Evolutionary conservation across 2,329 filamentous ascomycete genomes (phyloP), one percentile per base, ranked within the genome.

Genomic region (Aureobasidium sp.): DNA sequence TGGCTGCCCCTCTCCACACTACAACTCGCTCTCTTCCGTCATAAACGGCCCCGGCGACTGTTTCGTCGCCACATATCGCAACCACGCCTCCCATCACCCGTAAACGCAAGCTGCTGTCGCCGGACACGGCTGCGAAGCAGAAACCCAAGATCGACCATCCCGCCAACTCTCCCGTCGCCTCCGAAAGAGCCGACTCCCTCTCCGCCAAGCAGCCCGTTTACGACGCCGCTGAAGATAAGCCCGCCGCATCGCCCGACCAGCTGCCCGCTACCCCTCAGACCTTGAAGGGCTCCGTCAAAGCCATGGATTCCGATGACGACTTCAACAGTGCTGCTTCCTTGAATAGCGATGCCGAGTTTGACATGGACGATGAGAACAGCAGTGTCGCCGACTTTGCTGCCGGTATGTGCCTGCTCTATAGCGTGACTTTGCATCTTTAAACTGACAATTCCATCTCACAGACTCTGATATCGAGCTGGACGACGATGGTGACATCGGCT

Each of bases 281-380:
- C 60, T 70, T 69, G 15, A 60, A 50, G 69, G 75, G 65, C 65
- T 80, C 77, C 39, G 77, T 70, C 61, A 70, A 67, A 55, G 84
- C 80, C 66, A 97, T 97, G 92, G 92, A 96, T 78, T 97, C 92
- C 9, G 93, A 97, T 70, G 92, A 97, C 71, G 93, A 97, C 64
- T 92, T 92, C 75, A 88, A 94, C 83, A 95, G 89, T 69, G 86
- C 87, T 71, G 81, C 87, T 69, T 93, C 90, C 46, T 15, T 43
- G 17, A 63, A 60, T 37, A 96, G 89, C 71, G 87, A 87, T 61
- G 87, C 89, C 66, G 84, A 84, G 64, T 84, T 90, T 64, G 82
- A 68, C 41, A 43, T 46, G 20, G 68, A 67, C 32, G 83, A 88
- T 66, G 86, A 89, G 64, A 92, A 89, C 68, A 92, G 90, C 61